Evolutionary conservation across 352 stramenopile genomes (phyloP).

Genomic region (Globisporangium okanoganense): DNA sequence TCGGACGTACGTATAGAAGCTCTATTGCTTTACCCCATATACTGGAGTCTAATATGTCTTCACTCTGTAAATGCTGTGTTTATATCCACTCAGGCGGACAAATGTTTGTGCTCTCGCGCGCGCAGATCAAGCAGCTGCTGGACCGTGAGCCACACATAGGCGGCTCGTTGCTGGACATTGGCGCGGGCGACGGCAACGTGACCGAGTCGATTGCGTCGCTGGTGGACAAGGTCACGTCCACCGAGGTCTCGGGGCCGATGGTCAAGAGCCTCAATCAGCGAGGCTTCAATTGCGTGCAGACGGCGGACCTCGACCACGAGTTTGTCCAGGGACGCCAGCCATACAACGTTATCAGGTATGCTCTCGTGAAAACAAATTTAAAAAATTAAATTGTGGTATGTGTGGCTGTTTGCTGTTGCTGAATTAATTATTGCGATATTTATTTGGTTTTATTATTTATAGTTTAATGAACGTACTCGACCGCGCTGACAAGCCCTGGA

Average conservation of each 20-base stretch:
- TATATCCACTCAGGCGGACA: conserved; percentile 49
- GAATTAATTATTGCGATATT: background rate
- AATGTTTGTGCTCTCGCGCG: conserved; percentile 83
- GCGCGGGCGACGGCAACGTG: conserved; percentile 81
- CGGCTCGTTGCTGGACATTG: conserved; percentile 72
- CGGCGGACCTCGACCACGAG: conserved; percentile 59
- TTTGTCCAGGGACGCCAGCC: conserved; percentile 61
- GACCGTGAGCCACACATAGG: conserved; percentile 40
- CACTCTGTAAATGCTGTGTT: background rate
- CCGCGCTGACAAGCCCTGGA: conserved; percentile 72
- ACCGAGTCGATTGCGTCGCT: conserved; percentile 76
- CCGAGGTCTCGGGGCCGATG: conserved; percentile 78
- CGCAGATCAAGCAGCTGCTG: conserved; percentile 67
- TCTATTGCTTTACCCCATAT: background rate
- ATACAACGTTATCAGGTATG: conserved; percentile 81
- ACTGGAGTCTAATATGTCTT: background rate
- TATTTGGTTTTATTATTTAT: background rate
- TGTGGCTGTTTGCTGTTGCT: background rate
- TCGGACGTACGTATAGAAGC: conserved; percentile 69
- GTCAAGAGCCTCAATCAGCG: conserved; percentile 66
- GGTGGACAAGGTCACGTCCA: conserved; percentile 61
- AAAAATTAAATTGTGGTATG: background rate
- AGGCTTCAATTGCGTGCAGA: conserved; percentile 79
- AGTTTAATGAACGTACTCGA: conserved; percentile 85
- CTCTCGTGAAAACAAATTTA: background rate